Conservation (phyloP, 164 flowering plant species). For the Stephania japonica region DNA sequence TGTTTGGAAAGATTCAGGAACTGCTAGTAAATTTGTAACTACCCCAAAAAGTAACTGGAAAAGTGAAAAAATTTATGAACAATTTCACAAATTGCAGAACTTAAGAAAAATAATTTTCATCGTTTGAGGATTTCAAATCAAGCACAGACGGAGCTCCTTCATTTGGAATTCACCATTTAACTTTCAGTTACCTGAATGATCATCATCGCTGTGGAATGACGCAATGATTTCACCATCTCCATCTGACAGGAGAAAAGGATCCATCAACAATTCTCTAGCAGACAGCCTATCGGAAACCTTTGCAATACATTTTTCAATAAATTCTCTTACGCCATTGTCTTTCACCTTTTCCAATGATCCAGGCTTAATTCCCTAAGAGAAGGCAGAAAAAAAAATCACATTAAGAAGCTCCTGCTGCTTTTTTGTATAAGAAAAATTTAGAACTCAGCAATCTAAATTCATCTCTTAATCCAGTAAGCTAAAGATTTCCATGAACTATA, state of each 20-base stretch:
- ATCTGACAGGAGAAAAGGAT: constrained; percentile 67
- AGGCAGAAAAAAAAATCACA: not conserved
- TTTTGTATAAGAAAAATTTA: not conserved
- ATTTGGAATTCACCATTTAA: not conserved
- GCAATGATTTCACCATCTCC: constrained; percentile 41
- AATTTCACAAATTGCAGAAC: too few species aligned
- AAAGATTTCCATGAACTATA: not conserved
- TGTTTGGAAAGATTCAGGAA: too few species aligned
- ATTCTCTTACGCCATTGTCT: constrained; percentile 55
- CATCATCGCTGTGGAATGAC: constrained; percentile 19
- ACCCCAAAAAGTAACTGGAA: too few species aligned
- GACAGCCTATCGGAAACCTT: constrained; percentile 61
- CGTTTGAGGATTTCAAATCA: too few species aligned
- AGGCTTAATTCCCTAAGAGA: constrained; percentile 78
- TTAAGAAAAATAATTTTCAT: too few species aligned
- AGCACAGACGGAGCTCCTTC: not conserved
- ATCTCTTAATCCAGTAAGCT: not conserved
- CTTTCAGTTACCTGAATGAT: constrained; percentile 33
- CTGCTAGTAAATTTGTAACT: too few species aligned
- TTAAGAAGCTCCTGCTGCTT: not conserved
- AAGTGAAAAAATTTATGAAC: too few species aligned
- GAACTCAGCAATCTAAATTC: not conserved
- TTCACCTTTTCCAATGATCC: constrained; percentile 84
- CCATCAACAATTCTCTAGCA: constrained; percentile 72
- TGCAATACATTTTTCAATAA: constrained; percentile 91